Conservation (phyloP, 768 basidiomycete species). For the Boletus subcaerulescens region DNA sequence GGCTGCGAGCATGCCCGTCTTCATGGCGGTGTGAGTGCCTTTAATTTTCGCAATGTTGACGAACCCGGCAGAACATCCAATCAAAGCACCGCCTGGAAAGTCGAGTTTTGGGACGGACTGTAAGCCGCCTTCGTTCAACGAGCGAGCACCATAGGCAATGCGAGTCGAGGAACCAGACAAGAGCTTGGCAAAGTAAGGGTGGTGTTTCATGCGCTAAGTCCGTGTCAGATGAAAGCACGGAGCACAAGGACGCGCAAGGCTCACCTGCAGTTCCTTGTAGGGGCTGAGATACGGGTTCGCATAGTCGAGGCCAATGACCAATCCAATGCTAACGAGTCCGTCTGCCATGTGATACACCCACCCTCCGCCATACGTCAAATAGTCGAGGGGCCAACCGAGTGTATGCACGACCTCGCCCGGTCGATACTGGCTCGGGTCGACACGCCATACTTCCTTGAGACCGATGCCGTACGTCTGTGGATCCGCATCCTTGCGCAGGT, state of each 20-base stretch:
- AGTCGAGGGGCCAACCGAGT: conserved; percentile 89
- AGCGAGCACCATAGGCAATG: conserved; percentile 87
- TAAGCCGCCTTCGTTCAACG: conserved; percentile 89
- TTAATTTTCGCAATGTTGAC: conserved; percentile 98
- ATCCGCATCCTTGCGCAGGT: conserved; percentile 62
- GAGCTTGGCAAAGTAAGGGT: conserved; percentile 84
- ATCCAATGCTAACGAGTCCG: conserved; percentile 82
- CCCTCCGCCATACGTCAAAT: conserved; percentile 77
- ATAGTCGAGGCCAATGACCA: conserved; percentile 94
- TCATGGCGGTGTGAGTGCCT: conserved; percentile 98
- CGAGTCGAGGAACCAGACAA: conserved; percentile 70
- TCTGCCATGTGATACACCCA: conserved; percentile 97
- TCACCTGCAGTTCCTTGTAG: conserved; percentile 88
- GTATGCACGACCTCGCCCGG: conserved; percentile 87
- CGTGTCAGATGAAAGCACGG: conserved; percentile 2
- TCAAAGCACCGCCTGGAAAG: conserved; percentile 93
- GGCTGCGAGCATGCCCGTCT: conserved; percentile 95
- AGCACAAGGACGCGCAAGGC: conserved; percentile 16
- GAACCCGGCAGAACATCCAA: conserved; percentile 95
- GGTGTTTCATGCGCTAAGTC: conserved; percentile 85
- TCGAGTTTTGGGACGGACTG: conserved; percentile 84
- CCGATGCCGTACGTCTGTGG: conserved; percentile 97
- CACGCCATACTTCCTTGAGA: conserved; percentile 96
- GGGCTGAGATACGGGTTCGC: conserved; percentile 90
- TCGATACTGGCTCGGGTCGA: conserved; percentile 58